Base-by-base conservation (phyloP, 2,329 filamentous ascomycete species). In the Talaromyces sp. region DNA sequence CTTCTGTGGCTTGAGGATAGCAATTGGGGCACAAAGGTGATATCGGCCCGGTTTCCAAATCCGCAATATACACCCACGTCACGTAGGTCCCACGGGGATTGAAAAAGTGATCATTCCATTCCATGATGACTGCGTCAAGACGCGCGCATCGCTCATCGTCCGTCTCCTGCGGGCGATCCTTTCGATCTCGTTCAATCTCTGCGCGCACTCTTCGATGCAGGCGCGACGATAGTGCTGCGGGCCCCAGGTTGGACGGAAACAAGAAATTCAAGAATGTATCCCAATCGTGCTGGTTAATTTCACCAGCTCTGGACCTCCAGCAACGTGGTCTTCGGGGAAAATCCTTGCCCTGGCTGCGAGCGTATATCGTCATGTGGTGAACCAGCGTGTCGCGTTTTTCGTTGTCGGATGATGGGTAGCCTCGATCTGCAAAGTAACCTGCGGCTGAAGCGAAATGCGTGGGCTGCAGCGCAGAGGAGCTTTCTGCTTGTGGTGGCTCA, bases 51-150 rank as follows among this genome's bases (percentile, higher is more conserved):
- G 66, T 62, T 52, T 71, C 70, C 10, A 70, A 64, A 57, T 75
- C 68, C 2, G 68, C 68, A 17, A 74, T 69, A 64, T 77, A 77
- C 21, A 69, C 64, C 67, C 69, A 73, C 8, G 68, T 64, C 35
- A 79, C 68, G 3, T 66, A 66, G 24, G 71, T 68, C 17, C 68
- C 71, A 49, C 77, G 73, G 9, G 69, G 72, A 14, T 67, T 68
- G 54, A 79, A 79, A 56, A 79, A 79, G 41, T 68, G 70, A 52
- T 72, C 66, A 61, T 79, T 79, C 77, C 77, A 79, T 64, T 79
- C 77, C 5, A 67, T 67, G 43, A 77, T 68, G 14, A 78, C 76
- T 2, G 75, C 72, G 10, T 70, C 60, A 32, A 79, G 73, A 19
- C 75, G 73, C 19, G 67, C 66, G 55, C 62, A 66, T n/a, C 77